Conservation (phyloP, 139 green algal genomes). For the Spirogloea muscicola region DNA sequence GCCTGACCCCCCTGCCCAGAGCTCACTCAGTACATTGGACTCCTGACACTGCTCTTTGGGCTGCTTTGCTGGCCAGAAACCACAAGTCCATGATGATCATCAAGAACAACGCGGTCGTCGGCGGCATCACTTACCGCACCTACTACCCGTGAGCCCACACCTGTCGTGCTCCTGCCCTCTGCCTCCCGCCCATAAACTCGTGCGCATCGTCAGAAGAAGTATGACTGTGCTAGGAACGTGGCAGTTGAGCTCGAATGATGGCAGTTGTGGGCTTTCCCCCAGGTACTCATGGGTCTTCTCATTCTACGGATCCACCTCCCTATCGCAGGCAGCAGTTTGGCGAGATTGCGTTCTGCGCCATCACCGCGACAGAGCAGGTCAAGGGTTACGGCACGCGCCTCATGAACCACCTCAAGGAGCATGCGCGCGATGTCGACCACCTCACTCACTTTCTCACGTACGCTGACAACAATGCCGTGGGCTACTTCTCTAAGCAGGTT, state of each 20-base stretch:
- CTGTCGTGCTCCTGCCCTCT: neutral
- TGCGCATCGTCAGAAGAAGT: too few relatives aligned
- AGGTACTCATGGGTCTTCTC: too few relatives aligned
- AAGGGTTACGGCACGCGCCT: constrained; percentile 91
- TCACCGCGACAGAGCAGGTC: constrained; percentile 81
- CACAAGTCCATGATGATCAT: constrained; percentile 55
- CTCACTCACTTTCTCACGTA: constrained; percentile 95
- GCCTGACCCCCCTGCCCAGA: too few relatives aligned
- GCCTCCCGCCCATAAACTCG: neutral
- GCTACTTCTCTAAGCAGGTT: constrained; percentile 95
- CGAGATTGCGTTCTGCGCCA: constrained; percentile 97
- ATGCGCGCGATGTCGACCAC: constrained; percentile 68
- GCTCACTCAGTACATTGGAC: too few relatives aligned
- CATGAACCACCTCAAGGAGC: constrained; percentile 88
- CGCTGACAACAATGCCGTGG: constrained; percentile 97
- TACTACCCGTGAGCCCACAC: constrained; percentile 27
- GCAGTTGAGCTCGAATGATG: too few relatives aligned
- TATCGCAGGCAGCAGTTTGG: constrained; percentile 64
- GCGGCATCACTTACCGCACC: constrained; percentile 86
- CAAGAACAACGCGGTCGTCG: constrained; percentile 66
- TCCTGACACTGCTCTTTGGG: too few relatives aligned
- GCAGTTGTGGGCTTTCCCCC: too few relatives aligned
- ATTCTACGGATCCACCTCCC: too few relatives aligned
- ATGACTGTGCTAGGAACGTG: too few relatives aligned
- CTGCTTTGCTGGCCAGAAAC: too few relatives aligned